phyloP scores from a whole-genome alignment of 1,284 basidiomycete genomes.

The Psilocybe mexicana region DNA sequence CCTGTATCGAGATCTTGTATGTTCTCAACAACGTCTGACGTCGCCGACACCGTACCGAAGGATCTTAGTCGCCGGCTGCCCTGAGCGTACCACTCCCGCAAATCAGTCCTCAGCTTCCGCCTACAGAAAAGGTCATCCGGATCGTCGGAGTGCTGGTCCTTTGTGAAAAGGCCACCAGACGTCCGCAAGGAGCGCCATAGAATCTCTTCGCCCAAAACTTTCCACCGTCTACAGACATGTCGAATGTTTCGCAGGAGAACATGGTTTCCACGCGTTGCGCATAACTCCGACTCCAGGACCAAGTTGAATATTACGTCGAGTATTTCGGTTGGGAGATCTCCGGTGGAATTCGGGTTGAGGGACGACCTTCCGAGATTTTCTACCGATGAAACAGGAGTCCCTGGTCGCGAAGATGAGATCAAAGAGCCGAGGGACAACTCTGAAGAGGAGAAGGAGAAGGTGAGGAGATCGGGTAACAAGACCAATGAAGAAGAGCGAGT shows the following conservation, averaged over 20 bases:
- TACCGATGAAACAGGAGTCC: too few species aligned
- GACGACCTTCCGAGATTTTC: too few species aligned
- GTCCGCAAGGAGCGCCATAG: not conserved
- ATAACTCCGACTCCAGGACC: not conserved
- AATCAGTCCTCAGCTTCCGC: too few species aligned
- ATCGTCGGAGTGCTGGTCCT: too few species aligned
- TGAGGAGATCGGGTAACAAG: too few species aligned
- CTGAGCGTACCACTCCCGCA: not conserved
- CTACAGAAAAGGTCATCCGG: too few species aligned
- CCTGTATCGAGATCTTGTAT: not conserved
- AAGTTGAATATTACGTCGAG: not conserved
- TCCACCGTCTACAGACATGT: not conserved
- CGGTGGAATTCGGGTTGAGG: too few species aligned
- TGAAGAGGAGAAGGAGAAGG: too few species aligned
- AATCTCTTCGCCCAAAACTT: not conserved
- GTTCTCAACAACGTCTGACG: not conserved
- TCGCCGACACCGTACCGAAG: not conserved
- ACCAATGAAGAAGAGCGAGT: too few species aligned
- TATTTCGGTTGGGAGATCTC: not conserved
- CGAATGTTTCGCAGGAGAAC: not conserved
- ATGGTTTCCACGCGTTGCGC: not conserved
- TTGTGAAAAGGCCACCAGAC: not conserved
- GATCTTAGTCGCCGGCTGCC: not conserved
- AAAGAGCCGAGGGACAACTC: too few species aligned
- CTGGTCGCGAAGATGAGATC: too few species aligned